A percentile compares a stretch with the other conserved stretches of the same genome.
Evolutionary conservation across 805 yeast species (phyloP).

Genomic region (Cephaloascus fragrans): DNA sequence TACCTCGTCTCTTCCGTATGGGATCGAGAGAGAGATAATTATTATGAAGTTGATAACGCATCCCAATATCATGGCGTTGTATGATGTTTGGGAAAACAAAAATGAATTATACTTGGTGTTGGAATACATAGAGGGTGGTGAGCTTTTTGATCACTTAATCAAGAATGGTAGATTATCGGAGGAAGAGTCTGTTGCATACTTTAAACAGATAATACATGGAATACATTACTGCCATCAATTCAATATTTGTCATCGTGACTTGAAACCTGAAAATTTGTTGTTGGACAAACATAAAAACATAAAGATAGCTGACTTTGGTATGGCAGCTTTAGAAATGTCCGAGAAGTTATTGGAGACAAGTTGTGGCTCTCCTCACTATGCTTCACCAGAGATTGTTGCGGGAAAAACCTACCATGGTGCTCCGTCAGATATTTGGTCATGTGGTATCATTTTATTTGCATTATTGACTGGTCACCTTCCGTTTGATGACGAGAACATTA

Average conservation of each 20-base stretch:
- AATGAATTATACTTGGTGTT: conserved; percentile 76
- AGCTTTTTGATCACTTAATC: conserved; percentile 83
- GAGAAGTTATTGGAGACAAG: conserved; percentile 83
- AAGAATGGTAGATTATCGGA: conserved; percentile 85
- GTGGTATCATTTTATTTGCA: conserved; percentile 93
- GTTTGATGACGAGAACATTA: conserved; percentile 91
- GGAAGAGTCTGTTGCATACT: conserved; percentile 81
- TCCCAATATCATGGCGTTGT: conserved; percentile 68
- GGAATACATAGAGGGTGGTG: conserved; percentile 97
- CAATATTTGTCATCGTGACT: conserved; percentile 82
- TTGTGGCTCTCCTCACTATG: conserved; percentile 98
- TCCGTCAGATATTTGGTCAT: conserved; percentile 96
- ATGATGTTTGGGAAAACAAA: conserved; percentile 84
- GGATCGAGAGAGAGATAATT: conserved; percentile 80
- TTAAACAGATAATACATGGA: conserved; percentile 77
- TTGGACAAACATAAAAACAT: conserved; percentile 80
- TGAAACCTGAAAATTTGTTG: conserved; percentile 72
- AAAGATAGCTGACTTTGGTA: conserved; percentile 96
- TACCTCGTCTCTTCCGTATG: conserved; percentile 60
- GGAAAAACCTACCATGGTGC: conserved; percentile 95
- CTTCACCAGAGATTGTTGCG: conserved; percentile 95
- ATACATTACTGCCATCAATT: conserved; percentile 78
- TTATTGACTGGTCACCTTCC: conserved; percentile 91
- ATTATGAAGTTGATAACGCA: conserved; percentile 77
- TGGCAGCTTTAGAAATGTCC: conserved; percentile 91